Conservation (phyloP, 2,329 filamentous ascomycete species). For the Trichoderma arundinaceum region DNA sequence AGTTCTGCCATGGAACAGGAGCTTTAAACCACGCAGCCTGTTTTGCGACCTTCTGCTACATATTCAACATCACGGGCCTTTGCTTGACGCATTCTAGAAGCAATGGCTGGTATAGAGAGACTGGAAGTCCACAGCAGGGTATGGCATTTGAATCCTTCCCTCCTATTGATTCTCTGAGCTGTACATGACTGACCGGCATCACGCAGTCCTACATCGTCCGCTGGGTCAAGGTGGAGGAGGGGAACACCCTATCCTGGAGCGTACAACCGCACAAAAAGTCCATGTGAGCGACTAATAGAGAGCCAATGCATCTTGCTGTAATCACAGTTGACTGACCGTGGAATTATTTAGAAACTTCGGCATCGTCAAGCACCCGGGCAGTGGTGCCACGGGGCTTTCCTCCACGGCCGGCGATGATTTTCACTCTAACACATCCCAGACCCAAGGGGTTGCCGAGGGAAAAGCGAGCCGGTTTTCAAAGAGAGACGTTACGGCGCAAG, state of each 20-base stretch:
- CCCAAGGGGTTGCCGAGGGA: constrained; percentile 50
- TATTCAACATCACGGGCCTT: background rate
- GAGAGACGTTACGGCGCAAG: constrained; percentile 66
- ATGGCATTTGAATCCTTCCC: constrained; percentile 37
- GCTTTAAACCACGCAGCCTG: constrained; percentile 29
- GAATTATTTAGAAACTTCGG: constrained; percentile 75
- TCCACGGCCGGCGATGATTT: constrained; percentile 52
- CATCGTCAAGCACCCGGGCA: constrained; percentile 94
- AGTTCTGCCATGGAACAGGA: constrained; percentile 31
- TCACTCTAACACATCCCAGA: constrained; percentile 55
- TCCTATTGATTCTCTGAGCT: background rate
- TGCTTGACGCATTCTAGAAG: background rate
- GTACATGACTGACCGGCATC: constrained; percentile 36
- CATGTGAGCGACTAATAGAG: constrained; percentile 58
- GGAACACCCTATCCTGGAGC: constrained; percentile 95
- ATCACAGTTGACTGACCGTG: constrained; percentile 3
- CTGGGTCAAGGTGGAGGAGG: constrained; percentile 90
- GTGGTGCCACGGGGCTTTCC: constrained; percentile 58
- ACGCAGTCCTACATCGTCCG: constrained; percentile 92
- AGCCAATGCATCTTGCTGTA: background rate
- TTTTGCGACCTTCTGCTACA: constrained; percentile 18
- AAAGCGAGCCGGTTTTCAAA: constrained; percentile 57
- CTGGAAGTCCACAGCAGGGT: constrained; percentile 98
- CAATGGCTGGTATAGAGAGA: constrained; percentile 94
- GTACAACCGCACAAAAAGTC: constrained; percentile 98